Evolutionary conservation across 179 eudicot genomes (phyloP).

Genomic region (Drosera spatulata): DNA sequence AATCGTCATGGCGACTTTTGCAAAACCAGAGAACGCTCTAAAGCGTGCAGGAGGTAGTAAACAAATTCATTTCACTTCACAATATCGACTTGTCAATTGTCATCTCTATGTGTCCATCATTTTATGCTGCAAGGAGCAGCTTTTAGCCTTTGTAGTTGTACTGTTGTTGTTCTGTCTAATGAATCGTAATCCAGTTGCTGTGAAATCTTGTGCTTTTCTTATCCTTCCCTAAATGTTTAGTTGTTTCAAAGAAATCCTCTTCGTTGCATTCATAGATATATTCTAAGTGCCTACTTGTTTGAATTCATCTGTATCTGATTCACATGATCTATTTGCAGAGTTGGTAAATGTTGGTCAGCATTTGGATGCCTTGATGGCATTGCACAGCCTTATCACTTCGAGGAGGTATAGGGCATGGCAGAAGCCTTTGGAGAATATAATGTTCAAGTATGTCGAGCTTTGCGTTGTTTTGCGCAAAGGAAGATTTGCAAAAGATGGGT

Average conservation of each 20-base stretch:
- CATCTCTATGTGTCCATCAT: background rate
- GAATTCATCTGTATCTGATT: no score
- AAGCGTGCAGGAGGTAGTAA: constrained; percentile 81
- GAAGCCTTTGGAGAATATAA: constrained; percentile 63
- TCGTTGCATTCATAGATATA: background rate
- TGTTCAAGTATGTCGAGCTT: constrained; percentile 79
- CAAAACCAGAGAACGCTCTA: constrained; percentile 71
- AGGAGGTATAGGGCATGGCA: constrained; percentile 90
- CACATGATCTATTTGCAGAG: constrained; percentile 30
- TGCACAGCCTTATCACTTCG: constrained; percentile 76
- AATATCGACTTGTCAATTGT: background rate
- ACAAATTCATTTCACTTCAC: background rate
- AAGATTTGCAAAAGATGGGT: constrained; percentile 83
- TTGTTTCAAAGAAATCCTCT: background rate
- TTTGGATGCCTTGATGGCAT: constrained; percentile 78
- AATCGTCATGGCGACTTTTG: constrained; percentile 51
- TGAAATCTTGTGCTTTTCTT: no score
- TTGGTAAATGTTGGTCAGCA: constrained; percentile 86
- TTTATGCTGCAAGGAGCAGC: background rate
- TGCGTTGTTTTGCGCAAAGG: constrained; percentile 92
- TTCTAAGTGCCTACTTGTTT: background rate
- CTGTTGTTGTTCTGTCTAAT: no score
- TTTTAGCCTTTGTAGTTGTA: no score
- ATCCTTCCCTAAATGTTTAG: no score
- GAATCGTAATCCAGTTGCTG: no score